phyloP scores from a whole-genome alignment of 2,329 filamentous ascomycete species.

The Penicillium sp. region DNA sequence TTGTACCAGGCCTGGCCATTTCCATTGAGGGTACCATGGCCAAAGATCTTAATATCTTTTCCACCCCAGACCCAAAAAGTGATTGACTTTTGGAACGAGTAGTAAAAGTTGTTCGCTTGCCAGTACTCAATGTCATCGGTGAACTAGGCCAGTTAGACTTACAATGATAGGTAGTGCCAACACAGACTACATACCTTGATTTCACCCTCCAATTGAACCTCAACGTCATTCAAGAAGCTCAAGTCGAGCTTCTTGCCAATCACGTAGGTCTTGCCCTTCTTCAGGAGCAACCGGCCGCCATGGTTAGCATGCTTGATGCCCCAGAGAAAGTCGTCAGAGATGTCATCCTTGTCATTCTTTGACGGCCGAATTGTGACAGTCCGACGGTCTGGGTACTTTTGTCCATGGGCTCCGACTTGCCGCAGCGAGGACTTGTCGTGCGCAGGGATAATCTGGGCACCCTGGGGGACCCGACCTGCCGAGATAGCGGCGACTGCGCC shows the following conservation, averaged over 20 bases:
- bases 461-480: slow-evolving; percentile 27
- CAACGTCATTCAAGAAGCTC: slow-evolving; percentile 61
- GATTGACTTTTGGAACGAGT: slow-evolving; percentile 58
- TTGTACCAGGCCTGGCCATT: slow-evolving; percentile 59
- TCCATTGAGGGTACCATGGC: slow-evolving; percentile 60
- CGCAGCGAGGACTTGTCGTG: slow-evolving; percentile 25
- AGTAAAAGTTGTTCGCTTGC: slow-evolving; percentile 56
- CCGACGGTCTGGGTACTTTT: slow-evolving; percentile 42
- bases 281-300: slow-evolving; percentile 60
- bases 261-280: slow-evolving; percentile 59
- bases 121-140: slow-evolving; percentile 54
- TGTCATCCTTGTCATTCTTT: slow-evolving; percentile 58
- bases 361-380: slow-evolving; percentile 59
- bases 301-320: slow-evolving; percentile 61
- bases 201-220: slow-evolving; percentile 63
- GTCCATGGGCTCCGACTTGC: slow-evolving; percentile 30
- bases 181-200: slow-evolving; percentile 44
- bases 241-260: slow-evolving; percentile 64
- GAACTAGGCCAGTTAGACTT: slow-evolving; percentile 39
- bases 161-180: neutral
- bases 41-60: slow-evolving; percentile 63
- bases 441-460: slow-evolving; percentile 32
- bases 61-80: slow-evolving; percentile 69
- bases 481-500: slow-evolving; percentile 26
- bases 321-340: slow-evolving; percentile 59